Conservation (phyloP, 805 yeast species). For the Myxozyma udenii region DNA sequence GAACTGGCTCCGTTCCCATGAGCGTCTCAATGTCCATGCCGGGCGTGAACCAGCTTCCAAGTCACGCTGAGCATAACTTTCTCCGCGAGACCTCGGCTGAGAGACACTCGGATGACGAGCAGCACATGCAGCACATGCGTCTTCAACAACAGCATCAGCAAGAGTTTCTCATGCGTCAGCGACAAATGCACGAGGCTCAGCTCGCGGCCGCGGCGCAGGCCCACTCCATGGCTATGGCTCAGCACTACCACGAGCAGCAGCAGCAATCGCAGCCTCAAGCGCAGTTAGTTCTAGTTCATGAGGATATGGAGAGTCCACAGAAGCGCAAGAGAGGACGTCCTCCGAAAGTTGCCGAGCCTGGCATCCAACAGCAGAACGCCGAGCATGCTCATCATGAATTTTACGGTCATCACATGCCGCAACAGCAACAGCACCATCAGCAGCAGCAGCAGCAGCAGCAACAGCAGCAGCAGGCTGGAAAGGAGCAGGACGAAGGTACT, state of each 20-base stretch:
- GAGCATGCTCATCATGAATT: neutral
- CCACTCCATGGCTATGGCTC: neutral
- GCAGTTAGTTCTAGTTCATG: neutral
- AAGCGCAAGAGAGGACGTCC: neutral
- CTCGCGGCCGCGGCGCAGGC: constrained; percentile 2
- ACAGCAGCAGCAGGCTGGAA: constrained; percentile 8
- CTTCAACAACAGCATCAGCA: neutral
- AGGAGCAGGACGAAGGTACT: constrained; percentile 3
- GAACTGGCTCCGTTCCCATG: neutral
- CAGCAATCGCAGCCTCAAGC: neutral
- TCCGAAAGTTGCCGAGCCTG: neutral
- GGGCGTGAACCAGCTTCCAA: neutral
- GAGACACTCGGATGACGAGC: neutral
- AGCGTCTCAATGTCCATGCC: constrained; percentile 10
- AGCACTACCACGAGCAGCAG: neutral
- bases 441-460: constrained; percentile 1
- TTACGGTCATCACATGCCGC: neutral
- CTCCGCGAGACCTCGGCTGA: neutral
- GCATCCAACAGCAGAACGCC: neutral
- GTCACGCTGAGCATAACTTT: neutral
- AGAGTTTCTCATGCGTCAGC: neutral
- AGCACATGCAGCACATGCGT: neutral
- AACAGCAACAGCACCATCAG: neutral
- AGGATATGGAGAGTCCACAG: neutral
- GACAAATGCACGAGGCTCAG: constrained; percentile 2